Percentiles rank a stretch among this genome's conserved stretches.
These are phyloP conservation scores for Euphrasia confusa DNA, from an alignment of 257 asterid genomes.

Conservation along the genomic window DNA sequence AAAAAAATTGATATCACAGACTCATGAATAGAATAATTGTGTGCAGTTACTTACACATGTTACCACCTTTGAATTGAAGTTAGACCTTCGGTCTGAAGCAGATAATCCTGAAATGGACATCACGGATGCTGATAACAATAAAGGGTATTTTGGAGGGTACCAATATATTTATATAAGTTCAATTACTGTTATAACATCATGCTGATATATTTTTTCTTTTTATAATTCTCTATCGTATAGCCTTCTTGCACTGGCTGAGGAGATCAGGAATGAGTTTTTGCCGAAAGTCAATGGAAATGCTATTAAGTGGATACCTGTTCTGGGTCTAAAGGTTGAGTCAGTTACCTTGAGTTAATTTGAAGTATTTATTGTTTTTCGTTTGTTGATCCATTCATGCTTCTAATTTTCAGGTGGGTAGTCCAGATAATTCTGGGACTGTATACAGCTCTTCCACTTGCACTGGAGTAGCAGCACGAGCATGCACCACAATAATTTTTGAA, in stretches of 20 bases:
- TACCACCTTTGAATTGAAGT: conserved; percentile 18
- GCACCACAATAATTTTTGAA: conserved; percentile 29
- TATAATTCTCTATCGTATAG: conserved; percentile 23
- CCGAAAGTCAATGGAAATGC: conserved; percentile 40
- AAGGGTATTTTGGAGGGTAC: conserved; percentile 22
- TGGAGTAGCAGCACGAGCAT: conserved; percentile 52
- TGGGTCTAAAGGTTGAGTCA: conserved; percentile 31
- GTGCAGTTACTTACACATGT: conserved; percentile 32
- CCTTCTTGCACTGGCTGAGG: conserved; percentile 38
- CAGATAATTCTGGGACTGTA: conserved; percentile 21
- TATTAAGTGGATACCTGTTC: conserved; percentile 36
- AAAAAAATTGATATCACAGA: conserved; percentile 3
- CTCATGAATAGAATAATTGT: conserved; percentile 20
- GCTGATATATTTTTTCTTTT: conserved; percentile 16
- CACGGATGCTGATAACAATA: conserved; percentile 21
- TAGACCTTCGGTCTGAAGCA: conserved; percentile 25
- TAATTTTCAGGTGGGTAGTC: conserved; percentile 30
- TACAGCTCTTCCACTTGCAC: conserved; percentile 29
- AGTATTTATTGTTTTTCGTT: background rate
- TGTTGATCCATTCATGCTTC: conserved; percentile 22
- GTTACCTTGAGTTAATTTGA: conserved; percentile 20
- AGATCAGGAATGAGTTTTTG: conserved; percentile 40
- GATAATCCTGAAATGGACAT: conserved; percentile 27
- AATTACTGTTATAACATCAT: conserved; percentile 1
- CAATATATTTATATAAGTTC: background rate